These are phyloP conservation scores for Grigorovia jiainica DNA, from an alignment of 805 yeast species.

Conservation along the genomic window DNA sequence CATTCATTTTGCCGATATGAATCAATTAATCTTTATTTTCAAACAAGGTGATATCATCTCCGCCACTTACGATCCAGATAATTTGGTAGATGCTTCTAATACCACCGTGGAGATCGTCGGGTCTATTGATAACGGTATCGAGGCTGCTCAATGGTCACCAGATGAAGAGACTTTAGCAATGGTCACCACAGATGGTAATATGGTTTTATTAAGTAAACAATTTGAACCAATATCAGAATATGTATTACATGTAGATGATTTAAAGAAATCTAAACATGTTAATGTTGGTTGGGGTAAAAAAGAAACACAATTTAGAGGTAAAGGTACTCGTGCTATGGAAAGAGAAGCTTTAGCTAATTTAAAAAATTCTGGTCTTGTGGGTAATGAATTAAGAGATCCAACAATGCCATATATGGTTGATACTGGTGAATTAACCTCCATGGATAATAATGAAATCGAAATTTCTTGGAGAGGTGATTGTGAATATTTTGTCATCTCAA, in stretches of 20 bases:
- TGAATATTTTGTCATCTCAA: constrained; percentile 63
- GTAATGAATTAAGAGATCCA: constrained; percentile 71
- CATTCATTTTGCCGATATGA: constrained; percentile 60
- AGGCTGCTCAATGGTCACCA: constrained; percentile 75
- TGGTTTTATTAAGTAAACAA: constrained; percentile 59
- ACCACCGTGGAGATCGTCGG: constrained; percentile 70
- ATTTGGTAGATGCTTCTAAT: constrained; percentile 36
- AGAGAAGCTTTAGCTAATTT: constrained; percentile 44
- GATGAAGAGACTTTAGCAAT: constrained; percentile 81
- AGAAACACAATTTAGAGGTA: constrained; percentile 94
- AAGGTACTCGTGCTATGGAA: constrained; percentile 75
- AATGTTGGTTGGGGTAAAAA: constrained; percentile 98
- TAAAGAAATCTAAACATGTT: constrained; percentile 67
- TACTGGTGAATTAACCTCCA: constrained; percentile 48
- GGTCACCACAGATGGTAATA: constrained; percentile 50
- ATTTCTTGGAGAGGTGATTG: constrained; percentile 97
- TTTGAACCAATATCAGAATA: constrained; percentile 75
- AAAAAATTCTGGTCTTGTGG: constrained; percentile 53
- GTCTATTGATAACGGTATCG: constrained; percentile 64
- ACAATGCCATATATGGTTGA: constrained; percentile 72
- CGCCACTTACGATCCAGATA: constrained; percentile 47
- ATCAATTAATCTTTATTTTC: constrained; percentile 57
- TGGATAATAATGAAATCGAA: constrained; percentile 40
- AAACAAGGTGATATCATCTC: constrained; percentile 65
- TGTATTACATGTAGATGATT: constrained; percentile 49